Evolutionary conservation across 2,329 filamentous ascomycete species (phyloP).

Genomic region (Dactylellina drechsleri): DNA sequence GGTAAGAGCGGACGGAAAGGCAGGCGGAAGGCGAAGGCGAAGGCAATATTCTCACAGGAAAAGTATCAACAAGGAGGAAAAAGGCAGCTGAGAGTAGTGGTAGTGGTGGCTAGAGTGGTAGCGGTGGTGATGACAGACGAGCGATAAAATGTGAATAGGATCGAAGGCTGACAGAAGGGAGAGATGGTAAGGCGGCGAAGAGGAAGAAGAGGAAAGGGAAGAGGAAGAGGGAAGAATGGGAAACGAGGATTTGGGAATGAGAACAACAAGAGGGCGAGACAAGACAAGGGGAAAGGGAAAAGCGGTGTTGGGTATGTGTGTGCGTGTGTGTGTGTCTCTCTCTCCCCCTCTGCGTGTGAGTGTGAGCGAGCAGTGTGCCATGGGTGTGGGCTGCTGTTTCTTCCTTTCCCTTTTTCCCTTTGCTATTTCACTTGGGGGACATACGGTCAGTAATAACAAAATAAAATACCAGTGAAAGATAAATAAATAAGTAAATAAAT

Average conservation of each 20-base stretch:
- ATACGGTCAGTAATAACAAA: no score
- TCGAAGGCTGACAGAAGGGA: slow-evolving; percentile 19
- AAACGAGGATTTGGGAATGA: slow-evolving; percentile 1
- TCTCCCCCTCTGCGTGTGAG: no score
- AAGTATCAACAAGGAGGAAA: neutral
- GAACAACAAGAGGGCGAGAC: neutral
- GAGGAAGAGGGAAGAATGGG: slow-evolving; percentile 3
- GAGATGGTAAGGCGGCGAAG: slow-evolving; percentile 5
- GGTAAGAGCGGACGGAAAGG: neutral
- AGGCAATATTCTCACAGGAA: slow-evolving; percentile 17
- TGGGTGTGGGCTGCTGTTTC: no score
- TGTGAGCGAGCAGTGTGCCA: no score
- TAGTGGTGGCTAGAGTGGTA: neutral
- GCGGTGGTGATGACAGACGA: neutral
- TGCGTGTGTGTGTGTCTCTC: no score
- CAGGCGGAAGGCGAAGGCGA: slow-evolving; percentile 20
- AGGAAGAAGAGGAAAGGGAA: slow-evolving; percentile 13
- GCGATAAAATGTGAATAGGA: neutral
- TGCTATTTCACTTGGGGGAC: no score
- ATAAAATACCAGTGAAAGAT: no score
- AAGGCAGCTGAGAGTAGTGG: neutral
- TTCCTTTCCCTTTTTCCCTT: no score
- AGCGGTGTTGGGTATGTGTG: neutral
- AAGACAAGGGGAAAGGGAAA: slow-evolving; percentile 3
- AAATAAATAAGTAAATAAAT: no score